Base-by-base conservation (phyloP, 352 stramenopile genomes). In the Phytophthora multivora region DNA sequence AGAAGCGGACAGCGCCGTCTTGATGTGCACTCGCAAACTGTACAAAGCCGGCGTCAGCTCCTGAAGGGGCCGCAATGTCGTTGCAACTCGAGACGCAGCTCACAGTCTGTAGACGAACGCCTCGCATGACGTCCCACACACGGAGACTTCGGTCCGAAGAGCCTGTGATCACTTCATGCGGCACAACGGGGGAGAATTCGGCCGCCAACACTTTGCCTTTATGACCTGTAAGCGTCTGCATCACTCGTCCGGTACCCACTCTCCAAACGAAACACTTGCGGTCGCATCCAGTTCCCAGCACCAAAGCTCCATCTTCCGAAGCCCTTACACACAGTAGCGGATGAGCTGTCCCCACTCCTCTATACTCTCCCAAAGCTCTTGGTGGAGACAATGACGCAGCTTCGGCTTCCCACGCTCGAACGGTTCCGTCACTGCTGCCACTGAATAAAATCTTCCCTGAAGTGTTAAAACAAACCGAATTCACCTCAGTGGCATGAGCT, bases 241-340 rank as follows among this genome's bases (percentile, higher is more conserved):
- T 82, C 48, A 95, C 83, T 21, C 86, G 82, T 18, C 83, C 83
- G 35, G 86, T 90, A 52, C 80, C 86, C 18, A 93, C 86, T 71
- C 86, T 77, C 86, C 86, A 95, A 12, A 95, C 73, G 59, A 93
- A 92, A 49, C 80, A 89, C 71, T 93, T 95, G 63, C 86, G 86
- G 46, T 95, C 86, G 57, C 83, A 92, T 9, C 86, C 86, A 13
- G 86, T 93, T 45, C 86, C 86, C 18, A 95, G 64, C 36, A 95
- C 83, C 16, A 91, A 70, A 60, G 83, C 73, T 28, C 86, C 83
- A 57, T 93, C 86, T 25, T 91, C 84, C 10, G 86, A 91, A 13
- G 84, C 82, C 11, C 83, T 76, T 23, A 95, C 86, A 54, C 86
- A 95, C 21, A 95, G 80, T 66, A 95, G 56, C 18, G 86, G 86